Base-by-base conservation (phyloP, 2,329 filamentous ascomycete species). In the Pseudogymnoascus pannorum region DNA sequence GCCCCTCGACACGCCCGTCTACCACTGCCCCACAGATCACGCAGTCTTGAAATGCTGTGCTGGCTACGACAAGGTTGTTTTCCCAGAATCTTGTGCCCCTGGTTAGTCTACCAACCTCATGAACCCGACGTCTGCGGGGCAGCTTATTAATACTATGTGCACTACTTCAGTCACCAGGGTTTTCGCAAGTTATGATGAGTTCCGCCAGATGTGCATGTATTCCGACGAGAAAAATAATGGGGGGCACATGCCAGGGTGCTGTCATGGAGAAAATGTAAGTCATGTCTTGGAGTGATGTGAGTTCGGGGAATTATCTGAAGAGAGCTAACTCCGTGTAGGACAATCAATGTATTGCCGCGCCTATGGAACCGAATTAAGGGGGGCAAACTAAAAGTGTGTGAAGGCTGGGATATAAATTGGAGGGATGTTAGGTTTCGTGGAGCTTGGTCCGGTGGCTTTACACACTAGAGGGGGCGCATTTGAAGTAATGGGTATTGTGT, bases 201-300 rank as follows among this genome's bases (percentile, higher is more conserved):
- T 54, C n/a, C 9, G 24, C 24, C n/a, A 54, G 9, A 54, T 54
- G 24, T 54, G 48, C 5, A 54, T 54, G 24, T 31, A 54, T 54
- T n/a, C 48, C n/a, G 26, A 54, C 18, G 26, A 54, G 26, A 54
- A 31, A 7, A 31, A 54, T 31, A 54, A 54, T 9, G 48, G 48
- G 48, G 48, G 48, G 2, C 48, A 31, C 18, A 54, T 54, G n/a
- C 48, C 24, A n/a, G 48, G 48, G 2, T 54, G 48, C 48, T 54
- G 48, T 54, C 48, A 54, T 16, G 48, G 48, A 31, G 48, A 54
- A 54, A 54, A 54, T 54, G 48, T 54, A 54, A 54, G 24, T 18
- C 48, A 31, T 31, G 24, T 31, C 24, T 31, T 18, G 12, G 20
- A 24, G 40, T 24, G 9, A 54, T 31, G 26, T 4, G 8, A 5